Evolutionary conservation across 2,329 filamentous ascomycete genomes (phyloP), one percentile per base, ranked within the genome.

Genomic region (Helotiales sp.): DNA sequence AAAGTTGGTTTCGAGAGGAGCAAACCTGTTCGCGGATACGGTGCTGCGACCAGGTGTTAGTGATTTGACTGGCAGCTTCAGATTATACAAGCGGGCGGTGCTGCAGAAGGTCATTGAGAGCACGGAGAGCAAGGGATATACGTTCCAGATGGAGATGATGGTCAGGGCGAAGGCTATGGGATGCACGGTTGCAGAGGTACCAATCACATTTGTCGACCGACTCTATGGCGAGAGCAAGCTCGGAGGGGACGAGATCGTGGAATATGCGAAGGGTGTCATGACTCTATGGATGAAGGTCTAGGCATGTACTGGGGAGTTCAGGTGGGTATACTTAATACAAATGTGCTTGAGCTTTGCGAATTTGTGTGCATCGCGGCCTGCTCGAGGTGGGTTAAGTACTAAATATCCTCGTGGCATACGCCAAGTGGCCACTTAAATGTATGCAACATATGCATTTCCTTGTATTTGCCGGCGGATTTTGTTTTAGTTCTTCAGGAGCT

Each of bases 61-160:
- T 72, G 95, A 99, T 75, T 77, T 99, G 73, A 99, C 95, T 31
- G 95, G 95, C 49, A 93, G 89, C 73, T 99, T 98, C 78, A 81
- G 95, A 63, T 75, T 99, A 73, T 99, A 99, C 76, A 98, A 96
- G 86, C 92, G 89, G 78, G 79, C 81, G 59, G 91, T 96, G 61
- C 76, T 99, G 70, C 85, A 96, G 74, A 93, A 91, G 80, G 91
- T 96, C 58, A 97, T 99, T 69, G 80, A 82, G 70, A 91, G 84
- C 75, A 97, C 92, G 8, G 89, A 97, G 81, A 95, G 91, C 73
- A 96, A 98, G 79, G 95, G 95, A 2, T 99, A 98, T 75, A 93
- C 90, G 38, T 99, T 99, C 81, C 95, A 99, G 85, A 99, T 99
- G 95, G 93, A 97, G 82, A 89, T 99, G 86, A 98, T 97, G 88